Percentiles rank a stretch among this genome's conserved stretches.
Conservation (phyloP, 2,329 filamentous ascomycete genomes). For the Hypoxylon sp. region DNA sequence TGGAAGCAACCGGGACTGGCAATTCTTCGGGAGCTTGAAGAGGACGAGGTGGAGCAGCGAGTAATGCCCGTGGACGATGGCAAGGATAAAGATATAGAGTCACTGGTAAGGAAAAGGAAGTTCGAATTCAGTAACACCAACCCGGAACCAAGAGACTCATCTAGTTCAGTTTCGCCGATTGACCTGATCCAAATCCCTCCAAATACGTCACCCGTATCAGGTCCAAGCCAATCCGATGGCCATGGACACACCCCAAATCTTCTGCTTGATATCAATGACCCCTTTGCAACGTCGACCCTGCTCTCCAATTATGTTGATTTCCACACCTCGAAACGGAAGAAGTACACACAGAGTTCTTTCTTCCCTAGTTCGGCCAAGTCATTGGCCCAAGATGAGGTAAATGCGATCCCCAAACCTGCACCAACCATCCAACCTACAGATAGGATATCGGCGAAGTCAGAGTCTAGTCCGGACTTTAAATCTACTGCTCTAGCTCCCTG, state of each 20-base stretch:
- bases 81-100: conserved; percentile 33
- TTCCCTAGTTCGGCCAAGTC: conserved; percentile 34
- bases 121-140: conserved; percentile 29
- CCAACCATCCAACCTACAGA: neutral
- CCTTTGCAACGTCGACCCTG: conserved; percentile 47
- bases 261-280: conserved; percentile 46
- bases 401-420: too few relatives aligned
- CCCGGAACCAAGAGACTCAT: neutral
- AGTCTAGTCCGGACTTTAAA: conserved; percentile 1
- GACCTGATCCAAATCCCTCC: conserved; percentile 29
- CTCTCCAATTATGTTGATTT: conserved; percentile 52
- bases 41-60: conserved; percentile 41
- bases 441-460: neutral
- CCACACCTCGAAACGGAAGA: conserved; percentile 50
- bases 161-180: conserved; percentile 29
- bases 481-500: conserved; percentile 33
- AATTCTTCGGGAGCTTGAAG: conserved; percentile 49
- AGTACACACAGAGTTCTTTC: conserved; percentile 49
- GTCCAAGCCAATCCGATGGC: neutral
- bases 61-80: neutral
- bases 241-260: conserved; percentile 29
- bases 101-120: conserved; percentile 49
- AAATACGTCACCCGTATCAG: conserved; percentile 4
- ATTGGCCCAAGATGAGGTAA: neutral
- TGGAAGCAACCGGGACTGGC: conserved; percentile 53